Base-by-base conservation (phyloP, 2,329 filamentous ascomycete species). In the Fusarium lyarnte region DNA sequence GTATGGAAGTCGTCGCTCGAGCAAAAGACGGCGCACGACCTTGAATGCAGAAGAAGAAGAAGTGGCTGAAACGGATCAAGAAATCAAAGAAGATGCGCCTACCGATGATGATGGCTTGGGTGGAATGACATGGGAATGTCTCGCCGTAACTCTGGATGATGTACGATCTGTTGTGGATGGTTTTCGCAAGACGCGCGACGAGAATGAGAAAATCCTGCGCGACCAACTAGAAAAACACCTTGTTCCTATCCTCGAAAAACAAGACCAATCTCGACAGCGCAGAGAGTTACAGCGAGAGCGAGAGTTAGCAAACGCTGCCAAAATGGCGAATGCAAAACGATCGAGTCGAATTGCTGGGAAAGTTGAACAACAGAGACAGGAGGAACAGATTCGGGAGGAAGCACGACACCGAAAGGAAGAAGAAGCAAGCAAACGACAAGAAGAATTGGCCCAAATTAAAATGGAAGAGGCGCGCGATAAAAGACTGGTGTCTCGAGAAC, bases 321-420 rank as follows among this genome's bases (percentile, higher is more conserved):
- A 96, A 79, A 88, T 98, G 83, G 94, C 94, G n/a, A 93, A 92
- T 63, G 95, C 96, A 8, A 99, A 99, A 83, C 88, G 96, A 70
- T 99, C 96, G 2, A 97, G 94, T 77, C 90, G 96, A 70, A 90
- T 99, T 74, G 95, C 95, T 23, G 88, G 89, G 72, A 97, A 94
- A 79, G 85, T 90, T 38, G 94, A 98, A 79, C 92, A 90, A 72
- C 93, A 94, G 77, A 91, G 90, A 74, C 86, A 92, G 68, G 91
- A 95, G 51, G 91, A 94, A 66, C 88, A 92, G 74, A 87, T 87
- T 23, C 89, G 87, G 14, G 92, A 95, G 78, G 92, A 92, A 49
- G 90, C 93, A 74, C 89, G 78, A 27, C 77, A 76, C 19, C 75
- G 73, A 9, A 71, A 70, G 35, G 74, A 77, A 49, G 93, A 95